Conservation (phyloP, 495 filamentous ascomycete genomes). For the Jackrogersella minutella region DNA sequence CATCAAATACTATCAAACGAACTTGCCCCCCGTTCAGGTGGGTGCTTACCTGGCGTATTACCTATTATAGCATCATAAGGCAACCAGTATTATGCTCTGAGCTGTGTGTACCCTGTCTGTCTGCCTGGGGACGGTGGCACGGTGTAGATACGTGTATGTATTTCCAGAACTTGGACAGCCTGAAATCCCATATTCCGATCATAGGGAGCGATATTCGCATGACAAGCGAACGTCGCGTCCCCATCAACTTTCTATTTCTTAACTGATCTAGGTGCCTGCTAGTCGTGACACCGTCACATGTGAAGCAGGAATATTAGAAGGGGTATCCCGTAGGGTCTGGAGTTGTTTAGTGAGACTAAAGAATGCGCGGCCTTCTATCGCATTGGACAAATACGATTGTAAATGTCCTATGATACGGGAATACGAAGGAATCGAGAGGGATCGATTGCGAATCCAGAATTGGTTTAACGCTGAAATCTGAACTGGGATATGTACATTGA, state of each 20-base stretch:
- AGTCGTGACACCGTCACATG: constrained; percentile 7
- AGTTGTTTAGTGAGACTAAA: background rate
- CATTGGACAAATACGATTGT: background rate
- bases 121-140: no score
- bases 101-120: no score
- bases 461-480: background rate
- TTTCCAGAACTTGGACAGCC: no score
- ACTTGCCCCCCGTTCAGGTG: background rate
- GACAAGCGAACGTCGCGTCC: constrained; percentile 26
- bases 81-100: no score
- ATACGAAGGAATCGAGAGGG: background rate
- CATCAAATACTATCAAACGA: background rate
- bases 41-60: background rate
- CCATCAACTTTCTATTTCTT: background rate
- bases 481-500: background rate
- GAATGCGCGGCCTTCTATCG: constrained; percentile 14
- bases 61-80: no score
- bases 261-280: background rate
- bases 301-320: background rate
- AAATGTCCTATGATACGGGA: background rate
- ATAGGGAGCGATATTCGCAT: constrained; percentile 10
- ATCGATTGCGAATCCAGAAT: background rate
- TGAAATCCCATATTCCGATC: no score
- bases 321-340: background rate
- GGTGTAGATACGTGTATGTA: no score